These are phyloP conservation scores for Tylopilus sp. DNA, from an alignment of 768 basidiomycete genomes.

Conservation along the genomic window DNA sequence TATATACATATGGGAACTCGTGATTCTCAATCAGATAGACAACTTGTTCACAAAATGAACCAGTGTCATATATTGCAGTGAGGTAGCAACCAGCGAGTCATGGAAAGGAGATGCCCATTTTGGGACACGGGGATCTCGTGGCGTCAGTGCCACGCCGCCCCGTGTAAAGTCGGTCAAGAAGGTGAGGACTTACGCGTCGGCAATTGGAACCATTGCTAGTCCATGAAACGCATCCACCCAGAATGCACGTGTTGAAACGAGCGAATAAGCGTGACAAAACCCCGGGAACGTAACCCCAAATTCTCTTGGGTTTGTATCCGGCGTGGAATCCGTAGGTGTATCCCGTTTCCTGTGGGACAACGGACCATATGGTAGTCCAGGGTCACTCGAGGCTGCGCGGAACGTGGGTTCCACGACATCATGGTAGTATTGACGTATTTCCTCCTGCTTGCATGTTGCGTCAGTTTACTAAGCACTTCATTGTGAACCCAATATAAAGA, in stretches of 20 bases:
- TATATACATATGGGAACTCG: constrained; percentile 10
- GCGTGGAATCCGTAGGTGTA: neutral
- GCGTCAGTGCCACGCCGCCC: constrained; percentile 9
- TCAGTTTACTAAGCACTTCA: constrained; percentile 16
- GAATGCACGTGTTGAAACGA: constrained; percentile 83
- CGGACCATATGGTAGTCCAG: constrained; percentile 2
- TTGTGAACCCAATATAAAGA: constrained; percentile 5
- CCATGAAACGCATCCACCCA: constrained; percentile 79
- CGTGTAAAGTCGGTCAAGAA: constrained; percentile 4
- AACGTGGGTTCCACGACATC: constrained; percentile 31
- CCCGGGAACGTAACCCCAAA: constrained; percentile 24
- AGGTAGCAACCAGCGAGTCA: constrained; percentile 12
- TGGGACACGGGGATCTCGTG: constrained; percentile 16
- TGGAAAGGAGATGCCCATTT: constrained; percentile 5
- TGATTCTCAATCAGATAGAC: constrained; percentile 19
- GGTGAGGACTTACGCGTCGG: constrained; percentile 61
- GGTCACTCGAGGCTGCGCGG: constrained; percentile 7
- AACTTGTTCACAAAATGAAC: constrained; percentile 15
- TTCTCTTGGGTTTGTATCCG: constrained; percentile 2
- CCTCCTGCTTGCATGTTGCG: constrained; percentile 25
- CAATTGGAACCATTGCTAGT: constrained; percentile 80
- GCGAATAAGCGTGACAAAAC: constrained; percentile 40
- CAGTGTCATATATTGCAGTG: constrained; percentile 3
- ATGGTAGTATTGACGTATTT: constrained; percentile 33
- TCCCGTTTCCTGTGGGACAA: neutral